A percentile compares a stretch with the other conserved stretches of the same genome.
These are phyloP conservation scores for Tolypocladium amazonense DNA, from an alignment of 2,329 filamentous ascomycete species.

Conservation along the genomic window DNA sequence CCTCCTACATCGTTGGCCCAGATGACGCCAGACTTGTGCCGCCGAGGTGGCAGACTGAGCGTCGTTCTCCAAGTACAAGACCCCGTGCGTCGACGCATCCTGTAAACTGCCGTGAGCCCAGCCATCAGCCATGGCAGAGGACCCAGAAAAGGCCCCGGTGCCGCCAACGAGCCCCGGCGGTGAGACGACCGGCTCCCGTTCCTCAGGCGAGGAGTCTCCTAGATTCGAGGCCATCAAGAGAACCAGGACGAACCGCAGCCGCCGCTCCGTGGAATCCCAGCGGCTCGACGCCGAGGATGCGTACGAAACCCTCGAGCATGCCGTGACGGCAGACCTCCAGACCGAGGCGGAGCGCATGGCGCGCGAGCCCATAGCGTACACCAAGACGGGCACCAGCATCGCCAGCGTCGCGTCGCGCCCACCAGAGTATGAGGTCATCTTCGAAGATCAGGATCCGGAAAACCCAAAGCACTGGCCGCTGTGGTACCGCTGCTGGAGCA, in stretches of 20 bases:
- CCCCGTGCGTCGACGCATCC: background rate
- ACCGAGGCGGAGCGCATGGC: slow-evolving; percentile 27
- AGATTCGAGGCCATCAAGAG: background rate
- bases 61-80: background rate
- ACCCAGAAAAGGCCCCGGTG: background rate
- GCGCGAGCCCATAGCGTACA: slow-evolving; percentile 34
- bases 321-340: slow-evolving; percentile 24
- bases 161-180: background rate
- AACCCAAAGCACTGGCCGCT: slow-evolving; percentile 62
- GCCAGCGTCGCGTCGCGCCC: slow-evolving; percentile 31
- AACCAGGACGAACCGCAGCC: slow-evolving; percentile 8
- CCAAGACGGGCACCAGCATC: slow-evolving; percentile 29
- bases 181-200: background rate
- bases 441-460: slow-evolving; percentile 49
- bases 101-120: background rate
- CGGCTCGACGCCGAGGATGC: slow-evolving; percentile 12
- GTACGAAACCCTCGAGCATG: slow-evolving; percentile 25
- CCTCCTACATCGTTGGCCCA: background rate
- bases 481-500: slow-evolving; percentile 30
- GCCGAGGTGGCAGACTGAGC: background rate
- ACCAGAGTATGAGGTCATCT: slow-evolving; percentile 63
- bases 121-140: background rate
- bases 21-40: background rate
- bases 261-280: slow-evolving; percentile 6
- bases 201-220: background rate